phyloP scores from a whole-genome alignment of 2,329 filamentous ascomycete genomes.

The Colletotrichum caudatum region DNA sequence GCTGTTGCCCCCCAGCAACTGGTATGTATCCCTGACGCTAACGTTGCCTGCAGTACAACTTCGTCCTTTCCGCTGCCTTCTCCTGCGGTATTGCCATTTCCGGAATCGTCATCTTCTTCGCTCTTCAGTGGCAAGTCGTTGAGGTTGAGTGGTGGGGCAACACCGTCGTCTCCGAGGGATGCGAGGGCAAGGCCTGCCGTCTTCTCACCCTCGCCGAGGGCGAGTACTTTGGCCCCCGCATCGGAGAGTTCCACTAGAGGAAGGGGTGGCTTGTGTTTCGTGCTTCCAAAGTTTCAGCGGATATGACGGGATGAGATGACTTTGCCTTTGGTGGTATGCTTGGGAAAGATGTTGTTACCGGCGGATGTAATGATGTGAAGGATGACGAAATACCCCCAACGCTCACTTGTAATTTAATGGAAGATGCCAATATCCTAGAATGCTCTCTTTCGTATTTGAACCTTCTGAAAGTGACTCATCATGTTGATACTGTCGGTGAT shows the following conservation, averaged over 20 bases:
- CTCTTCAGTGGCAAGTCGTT: conserved; percentile 54
- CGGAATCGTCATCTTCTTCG: conserved; percentile 62
- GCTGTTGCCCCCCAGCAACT: background rate
- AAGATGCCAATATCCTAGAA: background rate
- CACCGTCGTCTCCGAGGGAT: conserved; percentile 45
- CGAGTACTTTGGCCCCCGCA: conserved; percentile 50
- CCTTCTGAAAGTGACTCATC: no score
- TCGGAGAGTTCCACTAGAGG: conserved; percentile 38
- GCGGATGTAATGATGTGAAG: conserved; percentile 19
- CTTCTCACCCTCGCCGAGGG: conserved; percentile 45
- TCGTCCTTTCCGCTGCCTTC: conserved; percentile 61
- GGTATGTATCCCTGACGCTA: background rate
- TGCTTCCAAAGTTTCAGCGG: conserved; percentile 5
- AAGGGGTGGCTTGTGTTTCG: background rate
- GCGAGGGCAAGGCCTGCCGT: conserved; percentile 46
- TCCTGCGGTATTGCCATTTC: conserved; percentile 59
- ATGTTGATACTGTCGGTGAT: background rate
- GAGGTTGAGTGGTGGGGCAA: conserved; percentile 62
- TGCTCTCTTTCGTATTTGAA: no score
- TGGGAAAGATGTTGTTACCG: conserved; percentile 1
- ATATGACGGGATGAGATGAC: conserved; percentile 28
- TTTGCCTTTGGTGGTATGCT: background rate
- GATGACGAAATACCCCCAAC: conserved; percentile 28
- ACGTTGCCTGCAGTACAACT: conserved; percentile 55
- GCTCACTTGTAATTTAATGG: conserved; percentile 11